phyloP scores from a whole-genome alignment of 306 rosid genomes.

The Prunus campanulata region DNA sequence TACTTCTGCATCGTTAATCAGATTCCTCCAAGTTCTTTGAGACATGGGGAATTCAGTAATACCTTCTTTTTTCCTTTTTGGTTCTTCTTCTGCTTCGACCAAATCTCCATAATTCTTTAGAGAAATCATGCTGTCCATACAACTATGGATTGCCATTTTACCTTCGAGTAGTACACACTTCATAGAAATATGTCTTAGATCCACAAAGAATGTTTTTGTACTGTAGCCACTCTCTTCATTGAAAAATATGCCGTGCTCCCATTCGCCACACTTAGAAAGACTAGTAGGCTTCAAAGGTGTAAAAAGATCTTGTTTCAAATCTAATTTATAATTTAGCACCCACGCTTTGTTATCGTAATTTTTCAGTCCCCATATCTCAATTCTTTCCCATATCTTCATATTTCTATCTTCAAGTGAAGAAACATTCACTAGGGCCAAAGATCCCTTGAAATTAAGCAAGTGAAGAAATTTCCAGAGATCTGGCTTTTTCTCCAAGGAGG shows the following conservation, averaged over 20 bases:
- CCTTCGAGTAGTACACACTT: background rate
- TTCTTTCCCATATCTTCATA: no score
- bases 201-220: background rate
- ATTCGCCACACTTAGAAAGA: background rate
- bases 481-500: background rate
- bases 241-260: conserved; percentile 1
- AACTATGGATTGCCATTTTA: background rate
- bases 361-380: background rate
- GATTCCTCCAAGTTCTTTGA: no score
- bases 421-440: background rate
- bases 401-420: background rate
- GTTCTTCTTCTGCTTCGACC: background rate
- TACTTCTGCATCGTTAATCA: no score
- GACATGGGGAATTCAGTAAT: no score
- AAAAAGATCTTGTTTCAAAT: background rate
- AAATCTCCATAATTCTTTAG: background rate
- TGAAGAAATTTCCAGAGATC: background rate
- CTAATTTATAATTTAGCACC: background rate
- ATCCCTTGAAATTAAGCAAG: background rate
- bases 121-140: background rate
- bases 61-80: no score
- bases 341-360: background rate
- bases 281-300: no score
- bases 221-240: background rate
- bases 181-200: background rate